Conservation (phyloP, 139 green algal species). For the Auxenochlorella pyrenoidosa region DNA sequence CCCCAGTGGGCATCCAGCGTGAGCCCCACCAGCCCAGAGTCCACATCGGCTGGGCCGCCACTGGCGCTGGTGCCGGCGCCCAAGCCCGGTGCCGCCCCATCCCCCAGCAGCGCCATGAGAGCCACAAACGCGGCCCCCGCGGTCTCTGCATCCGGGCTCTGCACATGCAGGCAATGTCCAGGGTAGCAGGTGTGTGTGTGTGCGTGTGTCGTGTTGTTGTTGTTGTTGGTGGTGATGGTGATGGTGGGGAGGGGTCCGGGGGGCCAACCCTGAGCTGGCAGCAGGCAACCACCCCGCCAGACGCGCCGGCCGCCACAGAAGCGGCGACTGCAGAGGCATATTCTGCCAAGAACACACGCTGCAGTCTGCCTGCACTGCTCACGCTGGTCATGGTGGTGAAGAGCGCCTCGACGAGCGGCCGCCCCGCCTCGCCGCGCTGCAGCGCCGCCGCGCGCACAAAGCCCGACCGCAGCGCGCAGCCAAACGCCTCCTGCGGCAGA, state of each 20-base stretch:
- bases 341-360: neutral
- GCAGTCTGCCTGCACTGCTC: neutral
- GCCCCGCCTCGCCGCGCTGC: neutral
- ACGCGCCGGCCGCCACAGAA: no score
- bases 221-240: no score
- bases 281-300: neutral
- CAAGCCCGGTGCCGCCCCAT: neutral
- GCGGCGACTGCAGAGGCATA: no score
- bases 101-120: slow-evolving; percentile 18
- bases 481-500: slow-evolving; percentile 11
- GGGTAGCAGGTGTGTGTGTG: neutral
- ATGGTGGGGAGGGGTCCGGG: no score
- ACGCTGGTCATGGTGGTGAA: neutral
- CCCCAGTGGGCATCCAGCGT: slow-evolving; percentile 2
- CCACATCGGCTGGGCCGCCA: neutral
- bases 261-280: neutral
- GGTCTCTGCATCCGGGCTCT: slow-evolving; percentile 7
- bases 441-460: slow-evolving; percentile 7
- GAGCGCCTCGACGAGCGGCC: slow-evolving; percentile 4
- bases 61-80: no score
- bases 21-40: neutral
- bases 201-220: neutral
- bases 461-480: slow-evolving; percentile 6
- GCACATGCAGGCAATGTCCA: neutral
- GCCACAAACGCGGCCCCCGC: slow-evolving; percentile 27